A percentile compares a stretch with the other conserved stretches of the same genome.
phyloP scores from a whole-genome alignment of 179 eudicot species.

The Amaranthus tricolor region DNA sequence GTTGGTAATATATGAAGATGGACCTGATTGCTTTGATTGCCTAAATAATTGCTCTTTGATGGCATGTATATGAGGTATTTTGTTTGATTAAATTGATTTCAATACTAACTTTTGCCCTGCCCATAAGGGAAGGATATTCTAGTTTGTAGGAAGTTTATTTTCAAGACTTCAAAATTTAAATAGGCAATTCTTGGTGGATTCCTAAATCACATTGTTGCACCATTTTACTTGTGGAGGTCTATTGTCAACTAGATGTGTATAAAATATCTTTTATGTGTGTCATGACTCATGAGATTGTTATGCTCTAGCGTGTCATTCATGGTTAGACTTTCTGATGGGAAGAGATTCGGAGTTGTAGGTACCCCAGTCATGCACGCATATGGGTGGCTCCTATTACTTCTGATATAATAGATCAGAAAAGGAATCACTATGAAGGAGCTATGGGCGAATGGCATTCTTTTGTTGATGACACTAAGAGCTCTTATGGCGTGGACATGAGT shows the following conservation, averaged over 20 bases:
- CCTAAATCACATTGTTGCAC: neutral
- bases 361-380: slow-evolving; percentile 93
- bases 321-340: neutral
- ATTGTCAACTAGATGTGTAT: neutral
- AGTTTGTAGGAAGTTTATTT: neutral
- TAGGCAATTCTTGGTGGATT: neutral
- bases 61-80: neutral
- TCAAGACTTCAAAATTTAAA: too few species aligned
- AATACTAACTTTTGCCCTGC: neutral
- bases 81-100: neutral
- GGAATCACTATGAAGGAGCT: slow-evolving; percentile 60
- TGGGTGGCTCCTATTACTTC: slow-evolving; percentile 91
- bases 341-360: slow-evolving; percentile 41
- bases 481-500: slow-evolving; percentile 88
- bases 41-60: neutral
- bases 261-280: neutral
- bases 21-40: neutral
- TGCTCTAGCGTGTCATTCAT: neutral
- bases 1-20: neutral
- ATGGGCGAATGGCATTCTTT: slow-evolving; percentile 80
- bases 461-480: slow-evolving; percentile 53
- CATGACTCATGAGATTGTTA: too few species aligned
- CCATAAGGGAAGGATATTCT: neutral
- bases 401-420: slow-evolving; percentile 65
- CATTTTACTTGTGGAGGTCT: too few species aligned